These are phyloP conservation scores for Rhynchosporium secalis DNA, from an alignment of 2,329 filamentous ascomycete species.

Conservation along the genomic window DNA sequence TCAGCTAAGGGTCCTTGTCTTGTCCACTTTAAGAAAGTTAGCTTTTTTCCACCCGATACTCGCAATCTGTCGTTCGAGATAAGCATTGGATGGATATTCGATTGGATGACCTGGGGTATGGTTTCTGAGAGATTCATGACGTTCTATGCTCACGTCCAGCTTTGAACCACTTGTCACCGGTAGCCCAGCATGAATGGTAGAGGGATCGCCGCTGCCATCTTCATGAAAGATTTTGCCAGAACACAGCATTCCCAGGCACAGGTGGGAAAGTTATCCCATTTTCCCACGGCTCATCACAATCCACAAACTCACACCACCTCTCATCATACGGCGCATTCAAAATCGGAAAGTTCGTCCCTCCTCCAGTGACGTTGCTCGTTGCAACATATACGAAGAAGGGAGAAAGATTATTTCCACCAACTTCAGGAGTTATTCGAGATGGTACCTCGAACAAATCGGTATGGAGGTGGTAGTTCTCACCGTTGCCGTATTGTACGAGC, in stretches of 20 bases:
- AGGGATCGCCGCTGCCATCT: conserved; percentile 54
- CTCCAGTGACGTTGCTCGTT: conserved; percentile 49
- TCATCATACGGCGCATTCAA: conserved; percentile 38
- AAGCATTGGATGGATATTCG: not conserved
- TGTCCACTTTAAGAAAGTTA: conserved; percentile 41
- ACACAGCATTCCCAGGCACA: conserved; percentile 56
- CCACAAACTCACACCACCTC: conserved; percentile 57
- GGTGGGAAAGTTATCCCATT: conserved; percentile 57
- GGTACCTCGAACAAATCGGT: conserved; percentile 52
- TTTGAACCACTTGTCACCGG: conserved; percentile 57
- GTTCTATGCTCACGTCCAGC: conserved; percentile 57
- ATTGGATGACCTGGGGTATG: no score
- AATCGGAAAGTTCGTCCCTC: conserved; percentile 60
- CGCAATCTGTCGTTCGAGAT: not conserved
- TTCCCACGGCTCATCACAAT: conserved; percentile 45
- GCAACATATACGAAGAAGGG: conserved; percentile 61
- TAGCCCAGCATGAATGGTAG: conserved; percentile 59
- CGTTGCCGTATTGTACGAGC: conserved; percentile 56
- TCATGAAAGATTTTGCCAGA: conserved; percentile 57
- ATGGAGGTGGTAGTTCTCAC: conserved; percentile 58
- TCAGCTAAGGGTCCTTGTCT: conserved; percentile 27
- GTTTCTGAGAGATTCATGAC: not conserved
- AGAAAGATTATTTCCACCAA: conserved; percentile 39
- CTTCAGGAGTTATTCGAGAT: conserved; percentile 14
- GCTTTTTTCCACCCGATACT: not conserved